A percentile compares a stretch with the other conserved stretches of the same genome.
Evolutionary conservation across 2,329 filamentous ascomycete genomes (phyloP).

Genomic region (Nannizzia gypsea): DNA sequence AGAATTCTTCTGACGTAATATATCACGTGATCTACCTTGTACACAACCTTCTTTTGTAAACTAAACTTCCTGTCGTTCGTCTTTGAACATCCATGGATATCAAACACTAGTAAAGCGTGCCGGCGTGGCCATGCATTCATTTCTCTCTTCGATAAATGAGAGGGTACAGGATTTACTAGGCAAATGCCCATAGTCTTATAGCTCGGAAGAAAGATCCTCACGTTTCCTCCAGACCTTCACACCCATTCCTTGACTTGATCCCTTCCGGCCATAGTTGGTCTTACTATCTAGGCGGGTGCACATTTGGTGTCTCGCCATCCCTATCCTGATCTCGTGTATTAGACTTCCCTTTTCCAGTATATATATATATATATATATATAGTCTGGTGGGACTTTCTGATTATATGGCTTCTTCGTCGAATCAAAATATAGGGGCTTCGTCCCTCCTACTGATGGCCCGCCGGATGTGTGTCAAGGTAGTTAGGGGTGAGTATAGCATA

Average conservation of each 20-base stretch:
- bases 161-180: neutral
- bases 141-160: neutral
- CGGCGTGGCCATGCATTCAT: neutral
- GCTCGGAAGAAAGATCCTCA: neutral
- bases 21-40: neutral
- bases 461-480: conserved; percentile 26
- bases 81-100: too few relatives aligned
- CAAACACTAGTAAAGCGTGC: too few relatives aligned
- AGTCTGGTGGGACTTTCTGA: neutral
- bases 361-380: neutral
- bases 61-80: neutral
- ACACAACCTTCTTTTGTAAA: too few relatives aligned
- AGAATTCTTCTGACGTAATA: neutral
- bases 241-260: neutral
- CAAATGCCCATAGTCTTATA: neutral
- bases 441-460: conserved; percentile 28
- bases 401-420: conserved; percentile 1
- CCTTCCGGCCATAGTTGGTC: too few relatives aligned
- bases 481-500: conserved; percentile 23
- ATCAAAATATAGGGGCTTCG: conserved; percentile 23
- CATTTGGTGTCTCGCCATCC: neutral
- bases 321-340: neutral
- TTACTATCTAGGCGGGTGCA: neutral
- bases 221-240: neutral
- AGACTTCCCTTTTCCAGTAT: neutral